phyloP scores from a whole-genome alignment of 305 asterid genomes.

The Fraxinus velutina region DNA sequence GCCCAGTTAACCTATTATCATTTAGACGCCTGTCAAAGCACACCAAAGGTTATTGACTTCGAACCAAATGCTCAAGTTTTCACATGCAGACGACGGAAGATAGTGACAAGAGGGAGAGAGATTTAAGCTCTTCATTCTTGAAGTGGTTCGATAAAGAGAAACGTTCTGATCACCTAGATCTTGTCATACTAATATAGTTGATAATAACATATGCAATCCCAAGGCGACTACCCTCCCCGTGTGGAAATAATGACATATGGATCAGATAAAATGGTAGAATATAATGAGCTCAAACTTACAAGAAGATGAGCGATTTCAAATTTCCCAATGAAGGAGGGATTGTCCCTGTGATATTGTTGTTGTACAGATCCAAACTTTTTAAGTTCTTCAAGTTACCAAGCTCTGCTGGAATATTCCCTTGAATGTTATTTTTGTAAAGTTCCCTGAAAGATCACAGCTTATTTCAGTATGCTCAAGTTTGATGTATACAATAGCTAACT shows the following conservation, averaged over 20 bases:
- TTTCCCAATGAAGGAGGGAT: constrained; percentile 59
- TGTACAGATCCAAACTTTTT: constrained; percentile 71
- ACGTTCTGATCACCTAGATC: not conserved
- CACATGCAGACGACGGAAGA: not conserved
- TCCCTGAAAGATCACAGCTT: constrained; percentile 45
- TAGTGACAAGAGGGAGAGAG: not conserved
- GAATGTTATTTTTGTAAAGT: constrained; percentile 70
- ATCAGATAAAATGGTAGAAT: not conserved
- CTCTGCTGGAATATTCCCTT: constrained; percentile 62
- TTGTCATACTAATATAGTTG: not conserved
- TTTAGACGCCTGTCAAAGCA: constrained; percentile 67
- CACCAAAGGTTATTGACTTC: constrained; percentile 18
- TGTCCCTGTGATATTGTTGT: constrained; percentile 61
- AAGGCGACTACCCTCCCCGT: not conserved
- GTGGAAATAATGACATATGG: not conserved
- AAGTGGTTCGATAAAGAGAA: not conserved
- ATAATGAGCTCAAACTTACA: constrained; percentile 43
- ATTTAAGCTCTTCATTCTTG: not conserved
- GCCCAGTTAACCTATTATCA: constrained; percentile 59
- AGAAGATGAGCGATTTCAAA: constrained; percentile 56
- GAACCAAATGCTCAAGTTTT: not conserved
- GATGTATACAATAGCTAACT: not conserved
- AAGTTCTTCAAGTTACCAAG: constrained; percentile 67
- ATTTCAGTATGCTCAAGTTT: not conserved
- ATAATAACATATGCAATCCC: not conserved